Evolutionary conservation across 148 eudicot species (phyloP).

Genomic region (Chenopodium berlandieri): DNA sequence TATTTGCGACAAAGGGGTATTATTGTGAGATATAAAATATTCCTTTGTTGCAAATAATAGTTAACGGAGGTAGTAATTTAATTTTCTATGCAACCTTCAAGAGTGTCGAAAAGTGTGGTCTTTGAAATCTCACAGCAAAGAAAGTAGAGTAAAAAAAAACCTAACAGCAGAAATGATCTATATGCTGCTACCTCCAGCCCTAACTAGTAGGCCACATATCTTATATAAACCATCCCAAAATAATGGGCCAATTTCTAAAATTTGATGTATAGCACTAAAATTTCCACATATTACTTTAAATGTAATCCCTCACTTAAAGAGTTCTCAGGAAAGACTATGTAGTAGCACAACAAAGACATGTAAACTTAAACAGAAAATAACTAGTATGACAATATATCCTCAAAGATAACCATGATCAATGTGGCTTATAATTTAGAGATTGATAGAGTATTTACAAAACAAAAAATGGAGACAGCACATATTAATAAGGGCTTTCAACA

Average conservation of each 20-base stretch:
- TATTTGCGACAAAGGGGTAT: too few species aligned
- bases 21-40: too few species aligned
- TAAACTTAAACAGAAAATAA: too few species aligned
- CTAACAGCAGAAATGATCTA: not conserved
- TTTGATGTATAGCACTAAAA: too few species aligned
- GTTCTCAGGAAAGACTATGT: not conserved
- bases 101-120: not conserved
- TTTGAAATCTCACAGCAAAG: conserved; percentile 5
- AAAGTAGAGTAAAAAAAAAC: not conserved
- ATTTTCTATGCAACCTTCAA: too few species aligned
- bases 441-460: not conserved
- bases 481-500: too few species aligned
- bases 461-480: not conserved
- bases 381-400: too few species aligned
- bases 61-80: too few species aligned
- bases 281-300: not conserved
- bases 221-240: not conserved
- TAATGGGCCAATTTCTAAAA: not conserved
- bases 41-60: too few species aligned
- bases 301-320: not conserved
- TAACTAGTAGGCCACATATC: not conserved
- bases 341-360: too few species aligned
- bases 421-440: not conserved
- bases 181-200: not conserved
- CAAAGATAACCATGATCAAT: too few species aligned